Percentiles rank a stretch among this genome's conserved stretches.
Evolutionary conservation across 345 rosid genomes (phyloP).

Genomic region (Eucalyptus regnans): DNA sequence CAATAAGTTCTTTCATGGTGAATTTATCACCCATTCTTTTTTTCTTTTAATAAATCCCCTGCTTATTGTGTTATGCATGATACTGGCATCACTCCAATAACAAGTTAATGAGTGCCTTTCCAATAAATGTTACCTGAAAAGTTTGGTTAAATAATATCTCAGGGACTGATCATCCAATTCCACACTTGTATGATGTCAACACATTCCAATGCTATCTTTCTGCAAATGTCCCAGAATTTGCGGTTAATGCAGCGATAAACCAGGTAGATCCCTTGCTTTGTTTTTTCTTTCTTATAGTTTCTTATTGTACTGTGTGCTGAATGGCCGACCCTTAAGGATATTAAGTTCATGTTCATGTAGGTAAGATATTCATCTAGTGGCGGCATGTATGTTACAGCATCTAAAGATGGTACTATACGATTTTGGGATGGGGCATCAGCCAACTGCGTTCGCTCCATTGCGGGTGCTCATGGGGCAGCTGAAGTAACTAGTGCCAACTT

Average conservation of each 20-base stretch:
- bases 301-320: not conserved
- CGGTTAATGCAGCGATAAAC: slow-evolving; percentile 65
- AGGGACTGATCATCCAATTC: slow-evolving; percentile 81
- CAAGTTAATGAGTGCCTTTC: not conserved
- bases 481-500: slow-evolving; percentile 69
- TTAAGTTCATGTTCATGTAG: slow-evolving; percentile 16
- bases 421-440: slow-evolving; percentile 74
- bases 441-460: slow-evolving; percentile 50
- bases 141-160: not conserved
- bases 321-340: not conserved
- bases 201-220: slow-evolving; percentile 1
- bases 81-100: not conserved
- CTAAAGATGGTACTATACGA: slow-evolving; percentile 73
- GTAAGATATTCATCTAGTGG: slow-evolving; percentile 83
- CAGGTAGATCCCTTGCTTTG: slow-evolving; percentile 33
- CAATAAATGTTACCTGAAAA: not conserved
- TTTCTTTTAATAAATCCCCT: not conserved
- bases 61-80: not conserved
- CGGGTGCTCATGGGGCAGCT: slow-evolving; percentile 57
- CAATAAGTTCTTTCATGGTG: not conserved
- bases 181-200: slow-evolving; percentile 67
- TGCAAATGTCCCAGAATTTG: slow-evolving; percentile 41
- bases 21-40: not conserved
- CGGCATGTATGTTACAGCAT: slow-evolving; percentile 68
- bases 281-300: not conserved